Evolutionary conservation across 345 rosid genomes (phyloP), one percentile per base, ranked within the genome.

Genomic region (Euphorbia tirucalli): DNA sequence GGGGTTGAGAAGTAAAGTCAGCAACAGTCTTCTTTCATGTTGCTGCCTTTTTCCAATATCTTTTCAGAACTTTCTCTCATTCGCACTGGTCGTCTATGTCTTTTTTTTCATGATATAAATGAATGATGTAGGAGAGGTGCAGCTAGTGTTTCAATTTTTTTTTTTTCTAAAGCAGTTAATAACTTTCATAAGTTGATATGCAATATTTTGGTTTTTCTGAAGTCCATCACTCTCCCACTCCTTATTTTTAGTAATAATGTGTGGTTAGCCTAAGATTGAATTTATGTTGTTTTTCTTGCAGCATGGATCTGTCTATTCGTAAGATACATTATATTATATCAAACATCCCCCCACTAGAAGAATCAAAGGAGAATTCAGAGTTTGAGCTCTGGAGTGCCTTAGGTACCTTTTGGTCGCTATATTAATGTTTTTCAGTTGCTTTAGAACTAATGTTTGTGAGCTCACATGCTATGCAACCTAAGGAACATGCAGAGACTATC

Each of bases 321-420:
- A 87, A 71, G 66, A 79, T 90, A 48, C 85, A 90, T 84, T 71
- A 80, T 69, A 78, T 87, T 48, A 56, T 92, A 73, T 87, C 93
- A 21, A 83, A 67, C 54, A 75, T 84, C 56, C 90, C 97, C 73
- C 80, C 88, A 54, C 73, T 65, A 19, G 85, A 82, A 44, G 81
- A 81, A 68, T 74, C 46, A 56, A 80, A 78, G 58, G 87, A 77
- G 65, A 81, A 75, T 35, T 77, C 89, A 60, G 70, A 83, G 24
- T 18, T 65, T 66, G 92, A 86, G 81, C 88, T 90, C 90, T 94
- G 98, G 98, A 85, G 95, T 81, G 84, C 82, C 27, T 83, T 84
- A 87, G 97, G 98, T 94, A 16, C 43, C 69, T 60, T 66, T 50
- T 64, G 37, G 37, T 30, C 44, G 52, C 27, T 0, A 61, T 64